Base-by-base conservation (phyloP, 352 stramenopile genomes). In the Thraustochytrium striatum region DNA sequence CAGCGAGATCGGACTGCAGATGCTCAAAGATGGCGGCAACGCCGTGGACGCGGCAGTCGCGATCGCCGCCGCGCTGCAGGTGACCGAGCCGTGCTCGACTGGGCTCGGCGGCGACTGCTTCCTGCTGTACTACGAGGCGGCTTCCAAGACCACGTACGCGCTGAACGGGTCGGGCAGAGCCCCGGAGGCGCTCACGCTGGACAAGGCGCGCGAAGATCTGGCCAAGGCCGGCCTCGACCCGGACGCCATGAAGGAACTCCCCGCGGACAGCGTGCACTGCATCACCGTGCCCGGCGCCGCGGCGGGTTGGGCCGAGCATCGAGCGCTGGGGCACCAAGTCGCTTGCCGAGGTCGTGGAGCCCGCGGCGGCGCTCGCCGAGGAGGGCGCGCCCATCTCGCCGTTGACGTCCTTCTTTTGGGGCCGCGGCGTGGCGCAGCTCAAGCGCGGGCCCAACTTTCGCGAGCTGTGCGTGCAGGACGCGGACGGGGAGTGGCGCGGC, bases 81-180 rank as follows among this genome's bases (percentile, higher is more conserved):
- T 92, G 25, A 86, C 83, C 21, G 86, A 91, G 81, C 86, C 87
- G 2, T 90, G 85, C 73, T 86, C 69, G 19, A 94, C 89, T 1
- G 89, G 89, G 62, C 91, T 92, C 55, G 91, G 86, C 36, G 91
- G 91, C 36, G 95, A 98, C 87, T 96, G 93, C 86, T 98, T 98
- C 84, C 85, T 95, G 81, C 89, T 98, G 36, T 97, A 92, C 85
- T 98, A 94, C 82, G 88, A 98, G 82, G 89, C 90, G 25, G 82
- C 84, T 25, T 92, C 82, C 11, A 90, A 90, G 69, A 84, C 89
- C 44, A 93, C 98, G 32, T 85, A 83, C 16, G 89, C 87, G 1
- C 86, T 98, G 57, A 98, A 98, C 83, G 95, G 94, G 35, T 97
- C 89, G 73, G 95, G 95, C 33, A 86, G 86, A 68, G 93, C 88